Percentiles rank a stretch among this genome's conserved stretches.
phyloP scores from a whole-genome alignment of 1,139 yeast genomes.

The Kodamaea fungicola region DNA sequence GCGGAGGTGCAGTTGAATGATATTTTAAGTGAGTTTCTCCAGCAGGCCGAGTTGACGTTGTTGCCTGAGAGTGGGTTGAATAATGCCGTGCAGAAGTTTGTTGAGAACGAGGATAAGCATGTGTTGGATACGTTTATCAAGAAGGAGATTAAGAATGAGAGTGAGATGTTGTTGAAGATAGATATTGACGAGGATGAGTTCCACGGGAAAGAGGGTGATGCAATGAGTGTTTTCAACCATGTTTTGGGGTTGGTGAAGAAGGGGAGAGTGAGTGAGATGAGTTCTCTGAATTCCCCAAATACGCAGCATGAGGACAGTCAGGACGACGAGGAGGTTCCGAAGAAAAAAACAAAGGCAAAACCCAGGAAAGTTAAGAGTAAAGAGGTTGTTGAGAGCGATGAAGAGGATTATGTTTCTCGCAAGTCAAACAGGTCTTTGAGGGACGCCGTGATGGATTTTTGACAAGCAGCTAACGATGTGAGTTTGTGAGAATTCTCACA shows the following conservation, averaged over 20 bases:
- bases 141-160: constrained; percentile 60
- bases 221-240: constrained; percentile 28
- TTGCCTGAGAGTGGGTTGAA: constrained; percentile 77
- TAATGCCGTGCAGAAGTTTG: constrained; percentile 66
- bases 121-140: constrained; percentile 70
- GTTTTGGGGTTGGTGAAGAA: constrained; percentile 23
- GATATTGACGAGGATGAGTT: constrained; percentile 34
- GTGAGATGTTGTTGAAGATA: constrained; percentile 50
- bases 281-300: not conserved
- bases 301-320: not conserved
- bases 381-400: not conserved
- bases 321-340: not conserved
- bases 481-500: too few species aligned
- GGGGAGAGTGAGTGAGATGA: constrained; percentile 13
- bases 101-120: constrained; percentile 79
- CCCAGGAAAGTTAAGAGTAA: not conserved
- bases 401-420: not conserved
- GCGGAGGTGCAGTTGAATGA: constrained; percentile 53
- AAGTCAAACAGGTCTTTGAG: too few species aligned
- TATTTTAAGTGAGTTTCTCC: constrained; percentile 58
- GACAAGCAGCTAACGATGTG: too few species aligned
- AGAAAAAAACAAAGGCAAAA: constrained; percentile 5
- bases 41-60: constrained; percentile 60
- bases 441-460: too few species aligned
- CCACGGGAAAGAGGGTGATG: constrained; percentile 26